These are phyloP conservation scores for Kodamaea restingae DNA, from an alignment of 805 yeast genomes.

Conservation along the genomic window DNA sequence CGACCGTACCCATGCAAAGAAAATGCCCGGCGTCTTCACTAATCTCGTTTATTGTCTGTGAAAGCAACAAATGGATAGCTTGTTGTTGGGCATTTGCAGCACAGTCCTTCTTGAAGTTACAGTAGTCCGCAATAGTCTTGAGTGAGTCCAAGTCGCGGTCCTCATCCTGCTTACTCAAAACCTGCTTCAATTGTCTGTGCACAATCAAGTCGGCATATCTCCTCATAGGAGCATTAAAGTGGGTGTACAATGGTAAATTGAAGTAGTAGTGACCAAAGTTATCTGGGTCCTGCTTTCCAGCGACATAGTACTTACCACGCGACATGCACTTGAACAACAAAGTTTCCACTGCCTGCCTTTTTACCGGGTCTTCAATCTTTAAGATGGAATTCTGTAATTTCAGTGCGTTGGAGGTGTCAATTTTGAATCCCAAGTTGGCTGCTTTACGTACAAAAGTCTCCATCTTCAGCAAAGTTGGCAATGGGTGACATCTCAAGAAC, in stretches of 20 bases:
- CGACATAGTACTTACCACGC: conserved; percentile 82
- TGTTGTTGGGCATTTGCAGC: conserved; percentile 92
- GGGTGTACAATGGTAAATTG: conserved; percentile 83
- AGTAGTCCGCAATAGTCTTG: conserved; percentile 82
- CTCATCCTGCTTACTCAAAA: conserved; percentile 42
- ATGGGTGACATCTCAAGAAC: conserved; percentile 79
- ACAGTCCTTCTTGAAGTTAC: conserved; percentile 93
- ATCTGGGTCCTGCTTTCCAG: conserved; percentile 82
- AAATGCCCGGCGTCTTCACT: conserved; percentile 72
- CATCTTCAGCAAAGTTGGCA: conserved; percentile 77
- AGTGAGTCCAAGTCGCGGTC: conserved; percentile 58
- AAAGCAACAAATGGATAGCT: conserved; percentile 79
- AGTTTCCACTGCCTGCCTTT: conserved; percentile 73
- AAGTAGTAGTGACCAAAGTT: conserved; percentile 74
- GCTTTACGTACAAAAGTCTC: conserved; percentile 75
- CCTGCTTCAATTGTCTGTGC: conserved; percentile 82
- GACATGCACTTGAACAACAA: conserved; percentile 76
- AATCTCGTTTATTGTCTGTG: conserved; percentile 79
- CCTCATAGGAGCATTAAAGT: conserved; percentile 88
- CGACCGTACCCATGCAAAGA: conserved; percentile 77
- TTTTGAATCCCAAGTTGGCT: conserved; percentile 55
- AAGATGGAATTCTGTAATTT: conserved; percentile 70
- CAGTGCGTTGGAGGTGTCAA: conserved; percentile 73
- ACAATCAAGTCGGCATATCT: conserved; percentile 90
- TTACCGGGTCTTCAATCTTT: conserved; percentile 53